Percentiles rank a stretch among this genome's conserved stretches.
Evolutionary conservation across 345 rosid genomes (phyloP).

Genomic region (Schrenkiella parvula): DNA sequence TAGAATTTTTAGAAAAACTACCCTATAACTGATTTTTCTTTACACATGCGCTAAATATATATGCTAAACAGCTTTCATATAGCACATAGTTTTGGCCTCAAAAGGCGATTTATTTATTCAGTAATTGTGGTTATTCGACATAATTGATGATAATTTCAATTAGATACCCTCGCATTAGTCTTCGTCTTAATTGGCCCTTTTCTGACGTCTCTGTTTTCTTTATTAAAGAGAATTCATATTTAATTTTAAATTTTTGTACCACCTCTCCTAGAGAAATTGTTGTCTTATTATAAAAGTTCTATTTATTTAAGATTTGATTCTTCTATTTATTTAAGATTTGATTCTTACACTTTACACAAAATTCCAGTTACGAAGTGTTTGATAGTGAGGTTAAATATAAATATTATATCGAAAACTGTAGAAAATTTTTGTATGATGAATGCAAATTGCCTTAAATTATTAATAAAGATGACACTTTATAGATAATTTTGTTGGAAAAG

Average conservation of each 20-base stretch:
- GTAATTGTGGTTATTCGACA: neutral
- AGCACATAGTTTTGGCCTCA: slow-evolving; percentile 14
- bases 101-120: neutral
- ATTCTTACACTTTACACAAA: neutral
- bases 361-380: neutral
- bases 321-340: neutral
- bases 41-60: neutral
- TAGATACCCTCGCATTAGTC: neutral
- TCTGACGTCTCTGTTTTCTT: neutral
- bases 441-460: slow-evolving; percentile 11
- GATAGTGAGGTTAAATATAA: neutral
- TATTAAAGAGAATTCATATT: neutral
- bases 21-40: neutral
- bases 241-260: neutral
- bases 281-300: neutral
- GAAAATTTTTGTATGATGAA: neutral
- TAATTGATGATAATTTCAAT: neutral
- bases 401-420: neutral
- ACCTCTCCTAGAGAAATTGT: neutral
- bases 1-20: neutral
- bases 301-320: slow-evolving; percentile 3
- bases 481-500: neutral
- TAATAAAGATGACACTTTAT: neutral
- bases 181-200: neutral
- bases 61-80: slow-evolving; percentile 4